Base-by-base conservation (phyloP, 345 rosid species). In the Noccaea bulbosa region DNA sequence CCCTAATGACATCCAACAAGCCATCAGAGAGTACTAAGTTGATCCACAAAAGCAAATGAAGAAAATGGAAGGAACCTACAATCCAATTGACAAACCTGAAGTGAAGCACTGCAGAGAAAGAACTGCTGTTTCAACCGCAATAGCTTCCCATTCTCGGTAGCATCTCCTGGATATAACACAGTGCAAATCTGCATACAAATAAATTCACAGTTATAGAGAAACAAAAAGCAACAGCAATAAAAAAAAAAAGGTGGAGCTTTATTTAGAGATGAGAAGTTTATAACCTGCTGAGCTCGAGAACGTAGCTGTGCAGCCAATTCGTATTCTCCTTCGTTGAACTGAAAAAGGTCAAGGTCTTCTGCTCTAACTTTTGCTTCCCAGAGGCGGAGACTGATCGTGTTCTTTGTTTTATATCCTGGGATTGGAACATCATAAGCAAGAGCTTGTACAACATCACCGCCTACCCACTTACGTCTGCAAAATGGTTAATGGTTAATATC, bases 81-180 rank as follows among this genome's bases (percentile, higher is more conserved):
- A 49, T 3, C 57, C 34, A 68, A 53, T 48, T 30, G 51, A 76
- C 81, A 77, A 77, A 88, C 97, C 97, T 93, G 98, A 86, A 93
- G 97, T 8, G 98, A 93, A 16, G 98, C 98, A 79, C 94, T 87
- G 81, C 97, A 91, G 61, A 93, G 96, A 78, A 93, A 89, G 87
- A 84, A 91, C 74, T 93, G 98, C 52, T 91, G 97, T 81, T 93
- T 93, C 81, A 93, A 83, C 60, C 99, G 88, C 76, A 94, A 80
- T 66, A 94, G 88, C 85, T 94, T 94, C 67, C 99, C 99, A 41
- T 72, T 74, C 79, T 91, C 99, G n/a, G 96, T 89, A 52, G 97
- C 93, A 88, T 94, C 99, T 47, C 99, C 97, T 58, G 97, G 99
- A 81, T 94, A 94, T 59, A 91, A 83, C 63, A 94, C 88, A 71